Evolutionary conservation across 2,329 filamentous ascomycete genomes (phyloP), one percentile per base, ranked within the genome.

Genomic region (Calonectria pseudoturangicola): DNA sequence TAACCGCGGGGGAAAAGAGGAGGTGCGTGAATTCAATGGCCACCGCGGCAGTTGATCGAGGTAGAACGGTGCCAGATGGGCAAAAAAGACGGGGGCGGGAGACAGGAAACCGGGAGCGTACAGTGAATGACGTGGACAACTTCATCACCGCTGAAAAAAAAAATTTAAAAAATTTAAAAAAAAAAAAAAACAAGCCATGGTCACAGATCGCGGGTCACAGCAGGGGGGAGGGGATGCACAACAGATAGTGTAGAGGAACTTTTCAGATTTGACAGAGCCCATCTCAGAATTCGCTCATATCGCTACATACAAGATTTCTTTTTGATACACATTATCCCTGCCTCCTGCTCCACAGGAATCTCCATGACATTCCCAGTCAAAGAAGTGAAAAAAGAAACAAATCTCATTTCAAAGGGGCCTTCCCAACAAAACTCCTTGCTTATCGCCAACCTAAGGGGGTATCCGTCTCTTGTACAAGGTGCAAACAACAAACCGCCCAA

Each of bases 401-500:
- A 63, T 63, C 39, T 28, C 41, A 63, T 45, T 33, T 63, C 58
- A 28, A 60, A 60, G 25, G 27, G 54, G 54, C 54, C 33, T 60
- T 60, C 36, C 51, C n/a, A 36, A 41, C 54, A 60, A 60, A 60
- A 60, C 54, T 60, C 54, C 54, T 58, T 58, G 54, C 58, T 63
- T 25, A 30, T 43, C 58, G 33, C 41, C 41, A 47, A 33, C 16
- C 39, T 13, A 36, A 36, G 33, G 58, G 56, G 58, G 58, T 63
- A 63, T 63, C 41, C 58, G 16, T 63, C 58, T 63, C 41, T 60
- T 63, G 41, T 21, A 47, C 58, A 63, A 21, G 27, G 27, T 63
- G 25, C 41, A 63, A 63, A 45, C 58, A 63, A 43, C 21, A 63
- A 63, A 28, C 39, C 58, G 39, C 18, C 58, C 39, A 41, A 43